Evolutionary conservation across 805 yeast genomes (phyloP), one percentile per base, ranked within the genome.

Genomic region (Spathaspora girioi): DNA sequence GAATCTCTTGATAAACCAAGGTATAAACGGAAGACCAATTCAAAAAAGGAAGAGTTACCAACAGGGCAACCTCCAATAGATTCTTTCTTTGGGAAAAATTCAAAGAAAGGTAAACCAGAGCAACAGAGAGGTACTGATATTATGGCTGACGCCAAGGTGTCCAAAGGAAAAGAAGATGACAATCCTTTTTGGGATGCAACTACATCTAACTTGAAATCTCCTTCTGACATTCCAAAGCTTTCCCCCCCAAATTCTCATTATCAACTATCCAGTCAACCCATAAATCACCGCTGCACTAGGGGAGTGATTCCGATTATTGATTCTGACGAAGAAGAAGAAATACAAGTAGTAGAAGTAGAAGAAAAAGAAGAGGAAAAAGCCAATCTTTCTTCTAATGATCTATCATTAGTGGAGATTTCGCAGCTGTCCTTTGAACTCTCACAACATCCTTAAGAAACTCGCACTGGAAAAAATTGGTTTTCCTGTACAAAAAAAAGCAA

Each of bases 11-110:
- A 35, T 10, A 14, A 14, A n/a, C 15, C 15, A 35, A 35, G 14
- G 17, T 7, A 14, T 3, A 46, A 45, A 44, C 46, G 29, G 9
- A n/a, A 10, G 44, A 49, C 18, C 38, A 27, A 18, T 38, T n/a
- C 17, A 41, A 43, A 20, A 45, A 45, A 29, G 14, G 46, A 17
- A 29, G 20, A 11, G 31, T n/a, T 31, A 9, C 48, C 17, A 40
- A 38, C 15, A 44, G 46, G 31, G 23, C 38, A 15, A 43, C 52
- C 3, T 31, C 40, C 23, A 6, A 20, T 49, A 15, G 52, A 49
- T 31, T 43, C 52, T 14, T 23, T 42, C 17, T 40, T 40, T 40
- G 43, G 43, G 12, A 38, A 15, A 15, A 38, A n/a, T 9, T 14
- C 41, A 19, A 17, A 20, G 45, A 26, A 42, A 29, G 12, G 23